Evolutionary conservation across 169 alveolate species (phyloP).

Genomic region (Babesia gibsoni): DNA sequence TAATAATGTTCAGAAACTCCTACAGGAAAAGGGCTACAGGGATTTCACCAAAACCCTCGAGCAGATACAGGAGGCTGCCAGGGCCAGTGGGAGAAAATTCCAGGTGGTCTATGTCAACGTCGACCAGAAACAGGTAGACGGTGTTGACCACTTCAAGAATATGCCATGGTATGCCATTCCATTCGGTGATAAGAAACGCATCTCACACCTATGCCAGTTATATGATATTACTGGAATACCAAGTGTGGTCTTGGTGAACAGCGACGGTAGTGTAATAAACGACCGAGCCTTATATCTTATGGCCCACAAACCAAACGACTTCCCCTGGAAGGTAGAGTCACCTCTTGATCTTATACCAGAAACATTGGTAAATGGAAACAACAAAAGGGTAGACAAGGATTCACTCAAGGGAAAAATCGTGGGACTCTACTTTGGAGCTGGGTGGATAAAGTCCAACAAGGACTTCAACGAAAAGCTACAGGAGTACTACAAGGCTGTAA

Average conservation of each 20-base stretch:
- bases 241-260: constrained; percentile 54
- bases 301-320: constrained; percentile 48
- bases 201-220: constrained; percentile 30
- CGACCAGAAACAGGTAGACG: constrained; percentile 25
- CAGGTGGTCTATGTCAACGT: constrained; percentile 50
- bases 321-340: constrained; percentile 60
- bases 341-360: constrained; percentile 55
- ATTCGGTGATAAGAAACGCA: constrained; percentile 46
- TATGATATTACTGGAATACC: constrained; percentile 50
- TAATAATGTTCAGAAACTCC: constrained; percentile 17
- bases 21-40: constrained; percentile 23
- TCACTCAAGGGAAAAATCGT: constrained; percentile 51
- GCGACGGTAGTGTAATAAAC: constrained; percentile 54
- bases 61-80: constrained; percentile 43
- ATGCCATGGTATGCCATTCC: constrained; percentile 65
- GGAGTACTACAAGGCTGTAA: constrained; percentile 36
- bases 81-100: constrained; percentile 49
- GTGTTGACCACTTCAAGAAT: constrained; percentile 43
- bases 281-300: constrained; percentile 55
- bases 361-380: constrained; percentile 36
- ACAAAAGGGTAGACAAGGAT: constrained; percentile 41
- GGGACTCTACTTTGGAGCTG: constrained; percentile 50
- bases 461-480: constrained; percentile 44
- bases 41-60: constrained; percentile 26
- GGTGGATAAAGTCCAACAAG: constrained; percentile 30